phyloP scores from a whole-genome alignment of 148 eudicot species.

The Rhododendron ferrugineum region DNA sequence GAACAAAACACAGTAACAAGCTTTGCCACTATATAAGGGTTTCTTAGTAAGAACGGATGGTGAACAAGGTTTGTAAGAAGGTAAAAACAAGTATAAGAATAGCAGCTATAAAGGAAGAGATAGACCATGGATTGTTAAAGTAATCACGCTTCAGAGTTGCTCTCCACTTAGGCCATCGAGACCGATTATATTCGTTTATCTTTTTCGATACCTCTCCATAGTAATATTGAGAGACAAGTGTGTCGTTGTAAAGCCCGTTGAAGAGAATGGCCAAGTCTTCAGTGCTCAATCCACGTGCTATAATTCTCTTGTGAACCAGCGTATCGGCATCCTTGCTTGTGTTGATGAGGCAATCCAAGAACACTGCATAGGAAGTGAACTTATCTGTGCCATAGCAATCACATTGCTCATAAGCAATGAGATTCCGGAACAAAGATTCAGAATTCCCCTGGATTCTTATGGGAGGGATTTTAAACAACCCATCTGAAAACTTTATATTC shows the following conservation, averaged over 20 bases:
- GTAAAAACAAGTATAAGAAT: not conserved
- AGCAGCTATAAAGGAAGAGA: conserved; percentile 1
- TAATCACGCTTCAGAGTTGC: not conserved
- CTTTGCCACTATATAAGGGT: not conserved
- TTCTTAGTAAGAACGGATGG: not conserved
- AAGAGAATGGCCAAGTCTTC: not conserved
- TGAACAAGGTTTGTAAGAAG: conserved; percentile 6
- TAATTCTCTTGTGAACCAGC: not conserved
- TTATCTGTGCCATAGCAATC: not conserved
- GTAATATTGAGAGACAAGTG: not conserved
- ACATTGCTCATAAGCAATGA: not conserved
- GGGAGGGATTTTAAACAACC: not conserved
- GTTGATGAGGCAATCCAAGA: not conserved
- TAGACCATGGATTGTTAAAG: conserved; percentile 2
- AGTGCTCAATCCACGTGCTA: not conserved
- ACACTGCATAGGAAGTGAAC: conserved; percentile 1
- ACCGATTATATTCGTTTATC: not conserved
- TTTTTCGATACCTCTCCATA: not conserved
- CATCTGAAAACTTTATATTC: not conserved
- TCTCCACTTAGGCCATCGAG: not conserved
- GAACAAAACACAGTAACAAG: not conserved
- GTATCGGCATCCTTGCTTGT: not conserved
- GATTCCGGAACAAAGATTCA: not conserved
- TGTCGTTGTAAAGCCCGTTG: not conserved
- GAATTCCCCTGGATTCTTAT: not conserved